Base-by-base conservation (phyloP, 768 basidiomycete species). In the Termitomyces titanicus region DNA sequence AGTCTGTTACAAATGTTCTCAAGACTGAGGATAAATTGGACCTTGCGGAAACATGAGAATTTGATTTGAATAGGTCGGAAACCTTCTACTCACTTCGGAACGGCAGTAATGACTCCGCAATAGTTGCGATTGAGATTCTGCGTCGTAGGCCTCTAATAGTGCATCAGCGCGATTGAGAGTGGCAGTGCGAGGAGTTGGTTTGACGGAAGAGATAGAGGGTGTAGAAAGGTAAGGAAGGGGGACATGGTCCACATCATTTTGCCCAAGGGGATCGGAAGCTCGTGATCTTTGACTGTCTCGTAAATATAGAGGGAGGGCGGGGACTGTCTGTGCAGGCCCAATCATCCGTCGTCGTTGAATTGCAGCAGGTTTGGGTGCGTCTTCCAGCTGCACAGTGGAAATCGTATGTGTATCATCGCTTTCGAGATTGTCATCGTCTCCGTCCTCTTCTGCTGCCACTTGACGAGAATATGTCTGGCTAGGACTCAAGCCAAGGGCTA, bases 1-100 rank as follows among this genome's bases (percentile, higher is more conserved):
- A 99, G 79, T 47, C 92, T 82, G 65, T 96, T 96, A 61, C 88
- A 93, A 63, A 99, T 95, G 66, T 86, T 89, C 70, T 98, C 96
- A 46, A 99, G 80, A 17, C 85, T 81, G 46, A 94, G 81, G 50
- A 98, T 70, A 70, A 98, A 97, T 74, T 88, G 83, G 47, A 95
- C 81, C 88, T 95, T 64, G 45, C 20, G 31, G 50, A 25, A 54
- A 54, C 52, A 62, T 53, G n/a, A 27, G 15, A 18, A 39, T 13
- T 40, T 15, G 45, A 25, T 55, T 43, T 52, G 49, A 50, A 40
- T 22, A 24, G 51, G 17, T 13, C 17, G 12, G 33, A 27, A 0
- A 46, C 25, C 27, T 25, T 52, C 33, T 35, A 72, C 82, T 54
- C 65, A 88, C 93, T 85, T 88, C 90, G 9, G 90, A 89, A 35